Conservation (phyloP, 2,329 filamentous ascomycete genomes). For the Pseudogymnoascus sp. region DNA sequence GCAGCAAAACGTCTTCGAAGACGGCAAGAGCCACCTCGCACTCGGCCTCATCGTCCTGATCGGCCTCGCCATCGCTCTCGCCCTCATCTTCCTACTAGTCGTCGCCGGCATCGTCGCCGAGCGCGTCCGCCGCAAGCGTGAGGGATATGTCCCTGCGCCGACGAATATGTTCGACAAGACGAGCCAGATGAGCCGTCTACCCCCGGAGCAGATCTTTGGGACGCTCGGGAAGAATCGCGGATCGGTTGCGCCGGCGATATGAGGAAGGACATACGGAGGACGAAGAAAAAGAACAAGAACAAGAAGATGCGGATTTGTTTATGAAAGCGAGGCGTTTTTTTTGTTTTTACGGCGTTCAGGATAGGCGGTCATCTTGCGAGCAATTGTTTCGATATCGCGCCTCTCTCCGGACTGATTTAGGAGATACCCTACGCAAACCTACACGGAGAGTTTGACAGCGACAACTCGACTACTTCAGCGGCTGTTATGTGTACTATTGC, state of each 20-base stretch:
- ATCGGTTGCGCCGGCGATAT: background rate
- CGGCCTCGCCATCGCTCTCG: slow-evolving; percentile 68
- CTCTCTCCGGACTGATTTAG: background rate
- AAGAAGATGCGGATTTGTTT: background rate
- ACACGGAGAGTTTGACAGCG: background rate
- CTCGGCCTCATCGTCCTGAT: slow-evolving; percentile 75
- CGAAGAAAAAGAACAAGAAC: background rate
- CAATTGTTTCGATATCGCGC: background rate
- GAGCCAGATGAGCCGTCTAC: slow-evolving; percentile 51
- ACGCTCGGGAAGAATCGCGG: slow-evolving; percentile 19
- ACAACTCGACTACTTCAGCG: background rate
- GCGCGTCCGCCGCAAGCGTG: slow-evolving; percentile 64
- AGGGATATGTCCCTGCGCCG: slow-evolving; percentile 73
- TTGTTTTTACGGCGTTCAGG: background rate
- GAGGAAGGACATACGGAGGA: background rate
- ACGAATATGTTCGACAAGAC: slow-evolving; percentile 55
- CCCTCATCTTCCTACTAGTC: slow-evolving; percentile 68
- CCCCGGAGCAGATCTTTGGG: slow-evolving; percentile 44
- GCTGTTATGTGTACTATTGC: background rate
- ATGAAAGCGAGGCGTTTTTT: slow-evolving; percentile 3
- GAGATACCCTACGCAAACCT: background rate
- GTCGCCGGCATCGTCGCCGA: slow-evolving; percentile 67
- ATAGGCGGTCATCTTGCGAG: background rate
- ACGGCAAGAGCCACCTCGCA: slow-evolving; percentile 49
- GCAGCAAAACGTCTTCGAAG: slow-evolving; percentile 64